These are phyloP conservation scores for Stipa capillata DNA, from an alignment of 176 grass and related monocot genomes.

Conservation along the genomic window DNA sequence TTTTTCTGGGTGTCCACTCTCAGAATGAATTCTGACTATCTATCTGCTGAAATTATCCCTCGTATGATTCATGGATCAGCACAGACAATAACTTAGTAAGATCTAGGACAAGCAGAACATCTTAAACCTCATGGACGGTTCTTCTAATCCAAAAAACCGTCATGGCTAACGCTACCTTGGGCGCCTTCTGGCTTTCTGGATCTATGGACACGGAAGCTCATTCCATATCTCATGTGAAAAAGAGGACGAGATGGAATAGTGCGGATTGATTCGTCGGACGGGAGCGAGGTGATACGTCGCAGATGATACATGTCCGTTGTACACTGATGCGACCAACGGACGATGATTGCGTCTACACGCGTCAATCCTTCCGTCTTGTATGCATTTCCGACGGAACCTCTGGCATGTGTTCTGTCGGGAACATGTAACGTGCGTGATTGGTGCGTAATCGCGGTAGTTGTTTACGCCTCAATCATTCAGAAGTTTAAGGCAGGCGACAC, in stretches of 20 bases:
- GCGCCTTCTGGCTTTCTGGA: no score
- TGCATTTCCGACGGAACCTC: background rate
- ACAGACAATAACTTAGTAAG: background rate
- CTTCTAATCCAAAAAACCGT: no score
- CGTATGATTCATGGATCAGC: background rate
- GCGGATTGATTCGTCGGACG: background rate
- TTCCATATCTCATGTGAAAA: background rate
- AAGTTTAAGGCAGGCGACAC: no score
- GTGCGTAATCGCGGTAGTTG: no score
- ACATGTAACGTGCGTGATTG: no score
- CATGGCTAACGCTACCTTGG: no score
- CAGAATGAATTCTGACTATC: background rate
- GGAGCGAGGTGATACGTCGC: background rate
- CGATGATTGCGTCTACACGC: background rate
- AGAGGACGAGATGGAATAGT: background rate
- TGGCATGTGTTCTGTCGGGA: background rate
- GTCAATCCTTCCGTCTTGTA: background rate
- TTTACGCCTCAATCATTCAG: no score
- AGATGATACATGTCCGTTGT: background rate
- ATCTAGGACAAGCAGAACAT: background rate
- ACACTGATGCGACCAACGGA: background rate
- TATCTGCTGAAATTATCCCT: background rate
- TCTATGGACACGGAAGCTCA: background rate
- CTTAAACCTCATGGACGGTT: no score
- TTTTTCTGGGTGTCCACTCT: background rate